phyloP scores from a whole-genome alignment of 2,329 filamentous ascomycete species.

The Aspergillus ustus region DNA sequence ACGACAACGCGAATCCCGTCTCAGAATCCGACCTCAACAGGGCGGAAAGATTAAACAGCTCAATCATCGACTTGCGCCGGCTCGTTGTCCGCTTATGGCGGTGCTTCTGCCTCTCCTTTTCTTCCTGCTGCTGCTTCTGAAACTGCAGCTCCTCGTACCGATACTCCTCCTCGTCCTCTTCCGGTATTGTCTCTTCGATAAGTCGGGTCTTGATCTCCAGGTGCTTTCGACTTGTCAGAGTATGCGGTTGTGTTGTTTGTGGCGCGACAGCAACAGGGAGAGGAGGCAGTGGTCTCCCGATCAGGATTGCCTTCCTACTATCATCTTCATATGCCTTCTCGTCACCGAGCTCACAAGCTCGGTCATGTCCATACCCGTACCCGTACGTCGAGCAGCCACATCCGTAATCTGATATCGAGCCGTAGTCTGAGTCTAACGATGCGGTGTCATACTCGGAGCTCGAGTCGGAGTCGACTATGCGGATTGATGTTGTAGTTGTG shows the following conservation, averaged over 20 bases:
- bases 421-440: neutral
- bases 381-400: neutral
- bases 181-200: slow-evolving; percentile 27
- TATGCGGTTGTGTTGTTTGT: neutral
- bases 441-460: slow-evolving; percentile 8
- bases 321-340: neutral
- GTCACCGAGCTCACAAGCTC: neutral
- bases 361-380: neutral
- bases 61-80: slow-evolving; percentile 28
- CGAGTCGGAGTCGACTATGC: slow-evolving; percentile 21
- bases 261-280: neutral
- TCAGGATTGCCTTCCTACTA: neutral
- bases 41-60: slow-evolving; percentile 25
- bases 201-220: slow-evolving; percentile 22
- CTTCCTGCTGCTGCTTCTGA: neutral
- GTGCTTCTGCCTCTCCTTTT: neutral
- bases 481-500: slow-evolving; percentile 20
- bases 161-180: slow-evolving; percentile 21
- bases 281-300: slow-evolving; percentile 1
- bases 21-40: neutral
- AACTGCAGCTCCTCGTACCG: neutral
- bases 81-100: slow-evolving; percentile 17
- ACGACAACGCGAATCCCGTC: neutral
- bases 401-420: slow-evolving; percentile 5
- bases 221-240: neutral